Percentiles rank a stretch among this genome's conserved stretches.
Evolutionary conservation across 768 basidiomycete species (phyloP).

Genomic region (Rhodosporidiobolus odoratus): DNA sequence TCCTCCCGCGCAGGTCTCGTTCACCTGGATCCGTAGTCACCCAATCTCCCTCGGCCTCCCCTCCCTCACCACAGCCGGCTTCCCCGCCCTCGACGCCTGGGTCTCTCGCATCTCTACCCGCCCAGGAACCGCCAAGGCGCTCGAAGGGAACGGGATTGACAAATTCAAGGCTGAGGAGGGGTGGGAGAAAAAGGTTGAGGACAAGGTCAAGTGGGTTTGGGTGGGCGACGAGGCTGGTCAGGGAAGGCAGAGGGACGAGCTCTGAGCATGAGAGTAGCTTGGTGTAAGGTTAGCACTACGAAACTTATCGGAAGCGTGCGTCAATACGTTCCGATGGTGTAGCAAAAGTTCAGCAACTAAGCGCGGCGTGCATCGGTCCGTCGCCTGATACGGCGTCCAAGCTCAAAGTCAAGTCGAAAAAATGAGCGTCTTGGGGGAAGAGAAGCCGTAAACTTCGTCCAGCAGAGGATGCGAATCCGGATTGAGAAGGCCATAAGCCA

Average conservation of each 20-base stretch:
- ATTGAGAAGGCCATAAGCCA: no score
- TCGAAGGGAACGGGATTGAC: conserved; percentile 12
- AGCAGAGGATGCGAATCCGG: no score
- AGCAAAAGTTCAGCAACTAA: no score
- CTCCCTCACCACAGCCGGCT: conserved; percentile 14
- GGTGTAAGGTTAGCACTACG: no score
- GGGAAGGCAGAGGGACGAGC: conserved; percentile 17
- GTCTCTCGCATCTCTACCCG: conserved; percentile 18
- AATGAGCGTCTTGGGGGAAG: no score
- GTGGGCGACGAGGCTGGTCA: not conserved
- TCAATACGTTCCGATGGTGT: no score
- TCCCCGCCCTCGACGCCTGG: conserved; percentile 14
- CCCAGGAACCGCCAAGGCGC: conserved; percentile 11
- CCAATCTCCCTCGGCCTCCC: conserved; percentile 16
- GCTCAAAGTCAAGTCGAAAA: no score
- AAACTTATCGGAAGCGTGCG: no score
- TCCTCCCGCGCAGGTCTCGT: conserved; percentile 6
- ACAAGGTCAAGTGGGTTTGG: conserved; percentile 27
- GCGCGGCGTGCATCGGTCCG: no score
- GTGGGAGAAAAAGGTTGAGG: conserved; percentile 20
- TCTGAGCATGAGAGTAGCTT: no score
- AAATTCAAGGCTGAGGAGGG: conserved; percentile 20
- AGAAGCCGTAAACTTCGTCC: no score
- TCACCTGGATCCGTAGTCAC: conserved; percentile 28
- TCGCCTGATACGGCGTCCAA: no score